These are phyloP conservation scores for Colletotrichum acutatum DNA, from an alignment of 2,329 filamentous ascomycete species.

Conservation along the genomic window DNA sequence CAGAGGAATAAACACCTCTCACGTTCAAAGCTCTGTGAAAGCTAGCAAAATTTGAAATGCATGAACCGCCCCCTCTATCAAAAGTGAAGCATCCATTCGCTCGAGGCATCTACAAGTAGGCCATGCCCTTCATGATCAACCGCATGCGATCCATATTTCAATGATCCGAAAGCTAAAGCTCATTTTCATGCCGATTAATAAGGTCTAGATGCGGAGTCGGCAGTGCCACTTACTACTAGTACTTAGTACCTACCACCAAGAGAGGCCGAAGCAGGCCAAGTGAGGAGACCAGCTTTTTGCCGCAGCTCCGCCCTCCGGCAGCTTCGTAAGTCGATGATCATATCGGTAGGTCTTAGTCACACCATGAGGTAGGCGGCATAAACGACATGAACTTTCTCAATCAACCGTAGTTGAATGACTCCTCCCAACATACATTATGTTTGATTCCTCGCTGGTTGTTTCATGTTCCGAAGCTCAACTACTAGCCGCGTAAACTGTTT, in stretches of 20 bases:
- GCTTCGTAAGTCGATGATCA: background rate
- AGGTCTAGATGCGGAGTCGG: background rate
- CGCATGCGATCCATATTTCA: background rate
- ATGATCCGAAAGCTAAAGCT: background rate
- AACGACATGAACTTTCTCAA: background rate
- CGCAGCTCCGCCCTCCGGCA: background rate
- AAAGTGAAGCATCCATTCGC: background rate
- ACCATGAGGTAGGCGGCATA: background rate
- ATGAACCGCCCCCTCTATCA: background rate
- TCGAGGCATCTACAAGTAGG: background rate
- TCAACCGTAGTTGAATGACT: background rate
- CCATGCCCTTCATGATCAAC: background rate
- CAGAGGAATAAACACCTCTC: background rate
- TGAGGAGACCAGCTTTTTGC: background rate
- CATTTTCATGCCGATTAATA: background rate
- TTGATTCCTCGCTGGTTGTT: background rate
- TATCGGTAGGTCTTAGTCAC: conserved; percentile 7
- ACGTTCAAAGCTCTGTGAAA: background rate
- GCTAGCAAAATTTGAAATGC: background rate
- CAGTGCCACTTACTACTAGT: too few species aligned
- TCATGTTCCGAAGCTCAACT: background rate
- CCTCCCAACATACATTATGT: background rate
- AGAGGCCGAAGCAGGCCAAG: background rate
- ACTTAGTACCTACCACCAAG: too few species aligned
- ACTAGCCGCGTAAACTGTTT: background rate